Base-by-base conservation (phyloP, 495 filamentous ascomycete genomes). In the Talaromyces adpressus region DNA sequence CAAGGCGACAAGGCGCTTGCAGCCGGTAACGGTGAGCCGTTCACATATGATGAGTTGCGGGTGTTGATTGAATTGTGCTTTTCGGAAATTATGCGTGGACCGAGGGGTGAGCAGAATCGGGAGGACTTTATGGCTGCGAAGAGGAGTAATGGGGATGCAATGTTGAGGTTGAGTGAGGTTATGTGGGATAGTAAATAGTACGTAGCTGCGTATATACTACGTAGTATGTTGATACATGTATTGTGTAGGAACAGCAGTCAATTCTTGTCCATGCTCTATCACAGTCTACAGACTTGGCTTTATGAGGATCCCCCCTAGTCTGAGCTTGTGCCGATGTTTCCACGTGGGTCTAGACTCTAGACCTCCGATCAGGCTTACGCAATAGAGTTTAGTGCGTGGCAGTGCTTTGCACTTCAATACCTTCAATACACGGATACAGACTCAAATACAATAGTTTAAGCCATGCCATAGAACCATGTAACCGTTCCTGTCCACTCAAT, bases 21-120 rank as follows among this genome's bases (percentile, higher is more conserved):
- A 32, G 68, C 74, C 52, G 75, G 73, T 3, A 73, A 76, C 45
- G 75, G 72, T 58, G 75, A 79, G 69, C 78, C 69, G 0, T 97
- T 93, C 62, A 87, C 78, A 18, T 90, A 92, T 63, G 92, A 95
- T 54, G 91, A 96, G 72, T 77, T 97, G 65, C 93, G 91, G 75
- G 83, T 84, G 8, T 77, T 98, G 39, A 75, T 97, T 29, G 90
- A 96, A 72, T 75, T 98, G 57, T 93, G 88, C 70, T 97, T 91
- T 73, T 91, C 88, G 57, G 93, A 96, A 72, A 83, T 86, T 65
- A 72, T 92, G 63, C 71, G 72, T 9, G 78, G 78, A 6, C 78
- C 78, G 0, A 69, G 73, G 9, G 82, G 85, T 9, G 86, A 85
- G 65, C 83, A 87, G 53, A 86, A 88, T 69, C 79, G 91, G 59